A percentile compares a stretch with the other conserved stretches of the same genome.
Evolutionary conservation across 176 grass and related monocot species (phyloP).

Genomic region (Canna indica): DNA sequence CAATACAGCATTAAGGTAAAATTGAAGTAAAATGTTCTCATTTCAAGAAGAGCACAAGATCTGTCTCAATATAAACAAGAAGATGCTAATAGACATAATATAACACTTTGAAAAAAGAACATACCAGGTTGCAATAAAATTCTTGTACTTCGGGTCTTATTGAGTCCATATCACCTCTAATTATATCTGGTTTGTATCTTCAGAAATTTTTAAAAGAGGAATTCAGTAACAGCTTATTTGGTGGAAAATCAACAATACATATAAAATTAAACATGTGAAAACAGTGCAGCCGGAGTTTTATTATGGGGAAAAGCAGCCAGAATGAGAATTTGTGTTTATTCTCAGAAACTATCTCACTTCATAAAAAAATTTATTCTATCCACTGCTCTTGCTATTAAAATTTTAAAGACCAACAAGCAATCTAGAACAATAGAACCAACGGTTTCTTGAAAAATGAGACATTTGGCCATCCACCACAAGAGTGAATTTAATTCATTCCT

Average conservation of each 20-base stretch:
- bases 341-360: neutral
- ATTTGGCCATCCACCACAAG: neutral
- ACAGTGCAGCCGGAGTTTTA: neutral
- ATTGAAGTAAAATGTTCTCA: neutral
- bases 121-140: slow-evolving; percentile 85
- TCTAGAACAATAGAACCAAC: neutral
- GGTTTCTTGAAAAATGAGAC: neutral
- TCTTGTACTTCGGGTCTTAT: slow-evolving; percentile 79
- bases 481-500: neutral
- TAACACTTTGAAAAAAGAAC: slow-evolving; percentile 7
- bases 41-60: neutral
- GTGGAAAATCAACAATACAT: neutral
- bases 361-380: neutral
- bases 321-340: neutral
- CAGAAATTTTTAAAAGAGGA: neutral
- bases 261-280: neutral
- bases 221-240: neutral
- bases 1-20: neutral
- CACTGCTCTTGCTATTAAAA: neutral
- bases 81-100: neutral
- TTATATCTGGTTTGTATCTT: slow-evolving; percentile 38
- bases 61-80: neutral
- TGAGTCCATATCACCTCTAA: slow-evolving; percentile 96
- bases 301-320: neutral
- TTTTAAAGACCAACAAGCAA: neutral